Evolutionary conservation across 306 rosid genomes (phyloP).

Genomic region (Vigna trinervia): DNA sequence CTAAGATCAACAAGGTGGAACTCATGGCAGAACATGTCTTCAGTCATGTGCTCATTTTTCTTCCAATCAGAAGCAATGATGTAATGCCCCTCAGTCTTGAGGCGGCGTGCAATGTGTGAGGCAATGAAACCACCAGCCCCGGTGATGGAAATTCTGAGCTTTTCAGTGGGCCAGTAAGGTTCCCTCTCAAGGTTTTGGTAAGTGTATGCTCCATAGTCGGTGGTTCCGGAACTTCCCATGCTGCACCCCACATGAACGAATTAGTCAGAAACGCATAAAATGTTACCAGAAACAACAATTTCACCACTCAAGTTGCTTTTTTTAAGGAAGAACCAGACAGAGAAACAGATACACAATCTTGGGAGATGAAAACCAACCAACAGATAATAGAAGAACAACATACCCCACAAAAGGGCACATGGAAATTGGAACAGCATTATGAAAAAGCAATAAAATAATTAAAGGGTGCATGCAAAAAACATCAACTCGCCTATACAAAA

Average conservation of each 20-base stretch:
- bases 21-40: slow-evolving; percentile 96
- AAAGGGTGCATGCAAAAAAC: not conserved
- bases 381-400: slow-evolving; percentile 29
- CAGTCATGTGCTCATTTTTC: slow-evolving; percentile 97
- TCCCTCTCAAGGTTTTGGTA: slow-evolving; percentile 86
- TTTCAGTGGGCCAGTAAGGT: slow-evolving; percentile 90
- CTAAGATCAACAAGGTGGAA: slow-evolving; percentile 95
- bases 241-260: slow-evolving; percentile 51
- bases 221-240: slow-evolving; percentile 78
- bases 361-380: slow-evolving; percentile 16
- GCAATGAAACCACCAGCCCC: slow-evolving; percentile 99
- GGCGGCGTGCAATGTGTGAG: slow-evolving; percentile 96
- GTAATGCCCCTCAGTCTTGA: slow-evolving; percentile 95
- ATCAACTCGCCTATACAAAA: not conserved
- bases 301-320: slow-evolving; percentile 7
- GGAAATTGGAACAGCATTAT: slow-evolving; percentile 24
- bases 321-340: slow-evolving; percentile 30
- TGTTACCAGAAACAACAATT: not conserved
- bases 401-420: slow-evolving; percentile 12
- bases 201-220: slow-evolving; percentile 76
- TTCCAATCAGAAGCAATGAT: slow-evolving; percentile 98
- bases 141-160: slow-evolving; percentile 86
- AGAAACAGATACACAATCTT: not conserved
- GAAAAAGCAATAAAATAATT: slow-evolving; percentile 11
- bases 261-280: slow-evolving; percentile 16